Percentiles rank a stretch among this genome's conserved stretches.
Evolutionary conservation across 2,329 filamentous ascomycete species (phyloP).

Genomic region (Arthrobotrys conoides): DNA sequence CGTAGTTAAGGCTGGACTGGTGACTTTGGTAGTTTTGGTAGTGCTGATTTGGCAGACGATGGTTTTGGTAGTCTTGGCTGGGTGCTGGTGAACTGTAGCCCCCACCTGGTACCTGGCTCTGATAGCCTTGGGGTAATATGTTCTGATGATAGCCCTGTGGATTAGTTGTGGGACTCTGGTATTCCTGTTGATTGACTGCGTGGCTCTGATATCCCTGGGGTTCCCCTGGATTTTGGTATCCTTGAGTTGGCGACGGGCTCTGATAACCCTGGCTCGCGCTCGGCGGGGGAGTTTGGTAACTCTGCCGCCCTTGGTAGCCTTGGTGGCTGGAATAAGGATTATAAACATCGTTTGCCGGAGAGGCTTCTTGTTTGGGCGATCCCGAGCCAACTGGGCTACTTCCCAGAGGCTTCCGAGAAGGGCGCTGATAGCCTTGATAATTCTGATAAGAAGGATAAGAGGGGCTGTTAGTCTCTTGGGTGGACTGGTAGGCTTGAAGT

Average conservation of each 20-base stretch:
- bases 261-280: conserved; percentile 38
- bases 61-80: conserved; percentile 20
- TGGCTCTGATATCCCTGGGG: too few species aligned
- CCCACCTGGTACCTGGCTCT: conserved; percentile 11
- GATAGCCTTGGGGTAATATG: conserved; percentile 14
- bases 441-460: conserved; percentile 7
- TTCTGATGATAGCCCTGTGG: conserved; percentile 25
- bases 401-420: conserved; percentile 41
- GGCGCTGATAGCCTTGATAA: conserved; percentile 28
- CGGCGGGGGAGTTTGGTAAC: conserved; percentile 32
- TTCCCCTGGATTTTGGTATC: conserved; percentile 33
- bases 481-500: conserved; percentile 45
- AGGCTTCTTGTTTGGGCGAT: conserved; percentile 7
- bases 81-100: conserved; percentile 11
- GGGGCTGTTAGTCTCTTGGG: conserved; percentile 6
- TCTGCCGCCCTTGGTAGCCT: conserved; percentile 22
- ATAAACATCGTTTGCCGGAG: conserved; percentile 5
- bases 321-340: conserved; percentile 22
- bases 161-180: neutral
- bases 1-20: neutral
- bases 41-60: neutral
- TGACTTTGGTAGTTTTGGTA: conserved; percentile 24
- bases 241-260: conserved; percentile 9
- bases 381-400: conserved; percentile 3
- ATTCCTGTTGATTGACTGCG: too few species aligned